A percentile compares a stretch with the other conserved stretches of the same genome.
Evolutionary conservation across 2,329 filamentous ascomycete species (phyloP).

Genomic region (Fusarium nanum): DNA sequence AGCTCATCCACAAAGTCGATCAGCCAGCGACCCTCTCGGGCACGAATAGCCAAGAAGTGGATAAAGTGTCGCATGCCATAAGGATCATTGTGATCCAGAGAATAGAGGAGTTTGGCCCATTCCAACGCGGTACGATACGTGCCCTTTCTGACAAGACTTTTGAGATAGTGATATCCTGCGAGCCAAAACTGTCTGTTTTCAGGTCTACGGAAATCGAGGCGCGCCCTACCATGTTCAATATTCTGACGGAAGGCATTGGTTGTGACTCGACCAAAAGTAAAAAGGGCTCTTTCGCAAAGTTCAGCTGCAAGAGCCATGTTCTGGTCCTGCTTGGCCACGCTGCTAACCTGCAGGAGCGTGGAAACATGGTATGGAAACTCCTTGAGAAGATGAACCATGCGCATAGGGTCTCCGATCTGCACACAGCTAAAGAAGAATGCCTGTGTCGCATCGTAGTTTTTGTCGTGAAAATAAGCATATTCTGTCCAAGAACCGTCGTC

Average conservation of each 20-base stretch:
- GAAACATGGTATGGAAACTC: conserved; percentile 83
- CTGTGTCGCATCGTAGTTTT: conserved; percentile 79
- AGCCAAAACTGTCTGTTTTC: conserved; percentile 96
- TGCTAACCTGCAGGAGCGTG: conserved; percentile 91
- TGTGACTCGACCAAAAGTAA: conserved; percentile 90
- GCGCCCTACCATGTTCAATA: conserved; percentile 80
- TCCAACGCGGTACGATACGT: conserved; percentile 94
- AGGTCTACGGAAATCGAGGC: conserved; percentile 81
- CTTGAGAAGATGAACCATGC: conserved; percentile 78
- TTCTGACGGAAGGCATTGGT: conserved; percentile 84
- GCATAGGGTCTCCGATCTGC: conserved; percentile 85
- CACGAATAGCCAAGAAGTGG: conserved; percentile 86
- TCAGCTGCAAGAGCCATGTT: conserved; percentile 89
- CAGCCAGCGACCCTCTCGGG: conserved; percentile 80
- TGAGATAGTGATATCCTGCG: conserved; percentile 88
- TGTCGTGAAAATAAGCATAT: conserved; percentile 83
- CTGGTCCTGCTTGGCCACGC: conserved; percentile 90
- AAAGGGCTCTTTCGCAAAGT: conserved; percentile 89
- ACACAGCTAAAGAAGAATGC: conserved; percentile 81
- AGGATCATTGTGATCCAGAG: conserved; percentile 80
- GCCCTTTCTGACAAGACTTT: conserved; percentile 86
- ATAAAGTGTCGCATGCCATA: conserved; percentile 85
- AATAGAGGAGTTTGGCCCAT: conserved; percentile 88
- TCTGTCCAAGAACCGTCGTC: conserved; percentile 68
- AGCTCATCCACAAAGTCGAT: conserved; percentile 71